Evolutionary conservation across 2,329 filamentous ascomycete species (phyloP), one percentile per base, ranked within the genome.

Genomic region (Tolypocladium ovalisporum): DNA sequence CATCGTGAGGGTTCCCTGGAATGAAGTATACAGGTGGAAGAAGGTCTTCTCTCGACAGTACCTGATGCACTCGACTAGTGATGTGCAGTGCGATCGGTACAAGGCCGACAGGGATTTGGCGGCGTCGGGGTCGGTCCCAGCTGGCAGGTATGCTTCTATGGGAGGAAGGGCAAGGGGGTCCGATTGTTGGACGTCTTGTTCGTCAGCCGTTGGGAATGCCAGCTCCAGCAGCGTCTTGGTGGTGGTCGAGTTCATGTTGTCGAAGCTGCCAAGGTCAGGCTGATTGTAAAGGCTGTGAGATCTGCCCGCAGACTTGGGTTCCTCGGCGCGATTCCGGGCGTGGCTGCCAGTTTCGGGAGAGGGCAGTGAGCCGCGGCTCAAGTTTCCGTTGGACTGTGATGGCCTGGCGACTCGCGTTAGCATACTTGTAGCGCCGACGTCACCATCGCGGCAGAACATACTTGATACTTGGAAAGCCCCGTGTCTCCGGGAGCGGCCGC

Each of bases 11-110:
- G 92, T 97, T 57, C 94, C 94, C 67, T 96, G 90, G 70, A 99
- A 97, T 1, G 93, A 94, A 7, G 89, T 92, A 70, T 95, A 96
- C 19, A 97, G 82, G 63, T 95, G 90, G 70, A 96, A 96, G 70
- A 99, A 96, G 8, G 91, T 93, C 74, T 96, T 96, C 71, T 97
- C 90, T 68, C 94, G 95, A 79, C 93, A 97, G 71, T 90, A 97
- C 35, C 94, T 88, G 60, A 99, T 91, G 65, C 90, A 93, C 72
- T 99, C 94, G 36, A 99, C 88, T 6, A 99, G 81, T 1, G 92
- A 97, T 17, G 94, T 97, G 70, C 92, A 96, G 69, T 97, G 93
- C 3, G 93, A 94, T 54, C 91, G 85, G 69, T 99, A 99, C 29
- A 97, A 79, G 5, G 93, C 92, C 40, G 85, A 84, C 27, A 99